Conservation (phyloP, 768 basidiomycete genomes). For the Rhodotorula diobovata region DNA sequence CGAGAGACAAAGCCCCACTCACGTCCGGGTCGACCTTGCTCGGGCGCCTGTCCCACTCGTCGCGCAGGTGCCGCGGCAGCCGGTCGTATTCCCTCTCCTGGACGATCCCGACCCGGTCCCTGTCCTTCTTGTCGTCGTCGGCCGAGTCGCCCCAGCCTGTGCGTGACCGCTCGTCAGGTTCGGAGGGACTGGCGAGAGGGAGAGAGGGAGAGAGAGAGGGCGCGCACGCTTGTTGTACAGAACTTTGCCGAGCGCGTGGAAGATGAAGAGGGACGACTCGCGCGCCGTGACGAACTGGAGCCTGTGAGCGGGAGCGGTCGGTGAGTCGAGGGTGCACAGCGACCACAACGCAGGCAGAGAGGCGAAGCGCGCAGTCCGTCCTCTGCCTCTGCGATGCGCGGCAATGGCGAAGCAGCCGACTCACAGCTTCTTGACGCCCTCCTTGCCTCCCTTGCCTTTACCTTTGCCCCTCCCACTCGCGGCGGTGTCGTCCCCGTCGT, state of each 20-base stretch:
- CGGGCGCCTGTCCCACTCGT: conserved; percentile 21
- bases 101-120: conserved; percentile 18
- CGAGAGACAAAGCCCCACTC: neutral
- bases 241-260: conserved; percentile 88
- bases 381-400: neutral
- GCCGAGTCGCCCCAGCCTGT: conserved; percentile 42
- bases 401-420: conserved; percentile 5
- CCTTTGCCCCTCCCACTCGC: conserved; percentile 28
- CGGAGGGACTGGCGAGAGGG: neutral
- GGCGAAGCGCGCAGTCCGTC: too few relatives aligned
- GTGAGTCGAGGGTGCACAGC: neutral
- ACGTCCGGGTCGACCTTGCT: conserved; percentile 46
- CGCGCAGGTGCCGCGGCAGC: conserved; percentile 39
- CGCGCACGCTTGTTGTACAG: conserved; percentile 84
- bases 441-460: neutral
- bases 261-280: conserved; percentile 80
- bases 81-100: conserved; percentile 14
- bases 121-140: conserved; percentile 43
- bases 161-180: neutral
- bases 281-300: conserved; percentile 72
- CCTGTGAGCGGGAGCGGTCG: conserved; percentile 40
- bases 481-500: conserved; percentile 37
- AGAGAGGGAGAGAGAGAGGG: neutral
- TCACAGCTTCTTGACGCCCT: conserved; percentile 43
- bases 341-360: too few relatives aligned